Base-by-base conservation (phyloP, 148 eudicot genomes). In the Agrostemma githago region DNA sequence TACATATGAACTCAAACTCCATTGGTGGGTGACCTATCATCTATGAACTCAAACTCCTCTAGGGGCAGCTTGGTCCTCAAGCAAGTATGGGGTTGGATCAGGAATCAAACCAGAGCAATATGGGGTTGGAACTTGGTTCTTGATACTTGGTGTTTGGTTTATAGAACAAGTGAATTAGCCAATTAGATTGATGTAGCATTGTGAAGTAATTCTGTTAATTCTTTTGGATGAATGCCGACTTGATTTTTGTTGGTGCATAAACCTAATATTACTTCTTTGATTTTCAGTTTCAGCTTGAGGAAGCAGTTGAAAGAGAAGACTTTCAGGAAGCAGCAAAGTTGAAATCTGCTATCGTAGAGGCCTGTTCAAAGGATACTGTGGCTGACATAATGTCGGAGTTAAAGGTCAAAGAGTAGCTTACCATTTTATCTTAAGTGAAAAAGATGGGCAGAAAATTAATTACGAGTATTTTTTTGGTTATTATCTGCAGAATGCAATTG, bases 241-340 rank as follows among this genome's bases (percentile, higher is more conserved):
- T 8, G 66, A 5, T 15, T 42, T 78, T 10, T 26, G 17, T 11
- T 51, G 20, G 10, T 75, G 61, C 61, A 37, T 67, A 38, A 63
- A 40, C 20, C 10, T 4, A 37, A 16, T 12, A 16, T 57, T 53
- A 5, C 5, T 51, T 61, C 20, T 73, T 20, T 46, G 12, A 77
- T 53, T 64, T 78, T 56, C 86, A 96, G 99, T 96, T 90, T 82
- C 96, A 92, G 84, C 88, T 96, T 56, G 99, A 92, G 83, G 96
- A 87, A 62, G 96, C 97, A 66, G 82, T 96, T 83, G 96, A 92
- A 81, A 89, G 75, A 75, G 99, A 96, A 78, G 96, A 96, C 77
- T 96, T 96, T 80, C 74, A 78, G 79, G 99, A 96, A 90, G 99
- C 99, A 80, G 89, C 91, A 71, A 90, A 88, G 73, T 72, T 96